A percentile compares a stretch with the other conserved stretches of the same genome.
phyloP scores from a whole-genome alignment of 202 grass and related monocot species.

The Digitaria exilis region DNA sequence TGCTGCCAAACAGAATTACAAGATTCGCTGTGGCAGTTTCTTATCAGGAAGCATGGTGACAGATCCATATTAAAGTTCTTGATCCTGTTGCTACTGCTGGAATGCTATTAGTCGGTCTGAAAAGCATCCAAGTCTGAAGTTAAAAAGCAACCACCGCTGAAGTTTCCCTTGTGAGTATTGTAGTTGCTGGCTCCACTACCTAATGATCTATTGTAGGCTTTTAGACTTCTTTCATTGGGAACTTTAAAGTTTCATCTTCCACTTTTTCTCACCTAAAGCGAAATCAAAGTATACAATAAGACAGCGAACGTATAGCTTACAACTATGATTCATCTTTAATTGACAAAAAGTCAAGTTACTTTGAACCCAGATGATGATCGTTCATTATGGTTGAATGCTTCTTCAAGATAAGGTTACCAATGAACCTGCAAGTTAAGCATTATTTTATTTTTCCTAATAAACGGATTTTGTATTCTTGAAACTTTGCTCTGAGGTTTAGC shows the following conservation, averaged over 20 bases:
- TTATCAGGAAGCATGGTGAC: slow-evolving; percentile 37
- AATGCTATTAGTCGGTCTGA: slow-evolving; percentile 36
- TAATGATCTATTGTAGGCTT: slow-evolving; percentile 34
- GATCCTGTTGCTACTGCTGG: slow-evolving; percentile 25
- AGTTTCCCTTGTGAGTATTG: slow-evolving; percentile 26
- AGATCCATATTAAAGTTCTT: slow-evolving; percentile 31
- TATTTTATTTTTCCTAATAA: background rate
- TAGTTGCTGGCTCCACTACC: slow-evolving; percentile 29
- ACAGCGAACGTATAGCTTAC: background rate
- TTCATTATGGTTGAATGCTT: slow-evolving; percentile 11
- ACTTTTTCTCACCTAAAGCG: slow-evolving; percentile 39
- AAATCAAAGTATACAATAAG: slow-evolving; percentile 29
- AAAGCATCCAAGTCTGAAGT: slow-evolving; percentile 41
- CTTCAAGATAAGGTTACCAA: background rate
- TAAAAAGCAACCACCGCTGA: slow-evolving; percentile 45
- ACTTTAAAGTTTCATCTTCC: slow-evolving; percentile 23
- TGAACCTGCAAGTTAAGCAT: background rate
- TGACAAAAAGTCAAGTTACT: slow-evolving; percentile 48
- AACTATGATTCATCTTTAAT: slow-evolving; percentile 32
- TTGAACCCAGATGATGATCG: slow-evolving; percentile 22
- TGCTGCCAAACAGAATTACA: slow-evolving; percentile 34
- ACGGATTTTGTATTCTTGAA: background rate
- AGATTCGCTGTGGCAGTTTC: slow-evolving; percentile 40
- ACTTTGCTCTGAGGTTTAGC: background rate
- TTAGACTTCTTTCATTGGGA: slow-evolving; percentile 16